A percentile compares a stretch with the other conserved stretches of the same genome.
Evolutionary conservation across 1,284 basidiomycete species (phyloP).

Genomic region (Athelia psychrophila): DNA sequence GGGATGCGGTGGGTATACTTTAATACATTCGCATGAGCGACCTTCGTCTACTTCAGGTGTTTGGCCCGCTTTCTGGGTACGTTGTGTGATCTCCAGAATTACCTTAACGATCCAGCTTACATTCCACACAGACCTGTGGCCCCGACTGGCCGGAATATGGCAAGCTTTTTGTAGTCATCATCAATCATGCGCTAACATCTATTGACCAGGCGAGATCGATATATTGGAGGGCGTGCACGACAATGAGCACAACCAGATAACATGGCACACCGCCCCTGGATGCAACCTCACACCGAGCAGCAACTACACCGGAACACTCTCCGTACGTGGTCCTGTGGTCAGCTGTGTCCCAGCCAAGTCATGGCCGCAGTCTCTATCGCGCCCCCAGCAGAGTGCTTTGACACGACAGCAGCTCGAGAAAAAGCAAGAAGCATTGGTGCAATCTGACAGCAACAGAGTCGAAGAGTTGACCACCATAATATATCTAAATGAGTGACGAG

Average conservation of each 20-base stretch:
- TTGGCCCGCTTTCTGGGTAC: conserved; percentile 67
- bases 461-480: too few species aligned
- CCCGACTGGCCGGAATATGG: conserved; percentile 56
- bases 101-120: not conserved
- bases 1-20: conserved; percentile 52
- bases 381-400: too few species aligned
- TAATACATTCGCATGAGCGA: too few species aligned
- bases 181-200: not conserved
- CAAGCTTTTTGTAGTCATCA: too few species aligned
- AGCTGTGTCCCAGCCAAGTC: too few species aligned
- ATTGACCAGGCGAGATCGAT: conserved; percentile 64
- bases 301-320: conserved; percentile 55
- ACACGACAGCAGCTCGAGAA: too few species aligned
- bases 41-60: conserved; percentile 36
- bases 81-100: conserved; percentile 28
- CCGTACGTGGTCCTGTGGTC: conserved; percentile 45
- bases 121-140: conserved; percentile 19
- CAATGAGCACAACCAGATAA: conserved; percentile 1
- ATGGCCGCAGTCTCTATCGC: too few species aligned
- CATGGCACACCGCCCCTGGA: conserved; percentile 10
- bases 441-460: too few species aligned
- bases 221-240: conserved; percentile 77
- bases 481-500: too few species aligned
- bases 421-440: too few species aligned
- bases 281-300: conserved; percentile 42